Evolutionary conservation across 31 red algal genomes (phyloP), one percentile per base, ranked within the genome.

Genomic region (Pterothamnion heteromorphum): DNA sequence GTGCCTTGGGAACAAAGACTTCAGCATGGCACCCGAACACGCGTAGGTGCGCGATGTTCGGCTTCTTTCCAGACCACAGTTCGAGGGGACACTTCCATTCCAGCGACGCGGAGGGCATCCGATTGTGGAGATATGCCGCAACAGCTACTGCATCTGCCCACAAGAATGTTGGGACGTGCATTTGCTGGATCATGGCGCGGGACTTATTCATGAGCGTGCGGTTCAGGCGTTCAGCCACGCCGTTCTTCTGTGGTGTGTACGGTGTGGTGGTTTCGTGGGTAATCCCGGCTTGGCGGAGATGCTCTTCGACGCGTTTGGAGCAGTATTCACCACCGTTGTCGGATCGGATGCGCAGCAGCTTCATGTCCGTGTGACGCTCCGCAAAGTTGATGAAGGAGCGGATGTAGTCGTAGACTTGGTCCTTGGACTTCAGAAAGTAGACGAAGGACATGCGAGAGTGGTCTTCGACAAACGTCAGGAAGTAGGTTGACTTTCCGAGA

Each of bases 201-300:
- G 91, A 84, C 14, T 74, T 78, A 34, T 95, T 86, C 28, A 88
- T 38, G 37, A 95, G 86, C 3, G 57, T 93, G n/a, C 92, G 51
- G 89, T 93, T 95, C n/a, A n/a, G n/a, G n/a, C 0, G 81, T 51
- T 95, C 92, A 0, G 91, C 87, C 0, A 91, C 41, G 0, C 92
- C 88, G 80, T 93, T 95, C 22, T 80, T 9, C n/a, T 95, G 81
- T 23, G 94, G 92, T 14, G 87, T 80, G 28, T 91, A 92, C 51
- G 92, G 86, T 26, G 43, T 80, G 0, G 91, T 35, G 3, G 3
- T 43, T 21, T 82, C 57, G 24, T 71, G 32, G 26, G 33, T 27
- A 34, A 95, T 91, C 37, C 91, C 87, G 31, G 80, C 87, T n/a
- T 44, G 0, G 31, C 87, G 4, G 24, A 95, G 90, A 43, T 91